Evolutionary conservation across 139 green algal species (phyloP).

Genomic region (Edaphochlamys debaryana): DNA sequence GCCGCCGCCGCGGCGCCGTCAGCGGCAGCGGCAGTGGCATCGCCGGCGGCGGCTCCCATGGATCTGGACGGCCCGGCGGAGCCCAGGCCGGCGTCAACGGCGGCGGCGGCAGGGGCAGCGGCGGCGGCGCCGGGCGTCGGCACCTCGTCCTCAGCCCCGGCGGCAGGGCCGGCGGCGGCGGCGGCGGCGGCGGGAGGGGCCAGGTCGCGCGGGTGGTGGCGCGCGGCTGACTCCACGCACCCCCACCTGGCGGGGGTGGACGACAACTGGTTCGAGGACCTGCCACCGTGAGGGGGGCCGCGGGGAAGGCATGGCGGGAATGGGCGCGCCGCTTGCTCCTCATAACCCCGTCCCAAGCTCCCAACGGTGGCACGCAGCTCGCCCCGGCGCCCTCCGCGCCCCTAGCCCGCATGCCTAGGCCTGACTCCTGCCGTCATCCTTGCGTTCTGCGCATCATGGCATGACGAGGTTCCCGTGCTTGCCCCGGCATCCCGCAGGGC

Average conservation of each 20-base stretch:
- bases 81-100: background rate
- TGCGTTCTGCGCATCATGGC: too few species aligned
- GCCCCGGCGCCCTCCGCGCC: too few species aligned
- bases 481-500: too few species aligned
- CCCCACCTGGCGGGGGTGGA: slow-evolving; percentile 6
- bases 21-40: background rate
- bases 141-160: background rate
- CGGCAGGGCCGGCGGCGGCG: background rate
- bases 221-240: background rate
- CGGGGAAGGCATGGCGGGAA: too few species aligned
- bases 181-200: background rate
- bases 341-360: too few species aligned
- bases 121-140: too few species aligned
- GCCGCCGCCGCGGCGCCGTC: background rate
- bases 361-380: too few species aligned
- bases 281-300: slow-evolving; percentile 20
- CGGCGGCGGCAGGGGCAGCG: background rate
- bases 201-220: slow-evolving; percentile 19
- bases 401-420: too few species aligned
- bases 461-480: too few species aligned
- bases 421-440: too few species aligned
- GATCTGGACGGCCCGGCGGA: background rate
- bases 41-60: background rate
- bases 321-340: too few species aligned
- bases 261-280: background rate